A percentile compares a stretch with the other conserved stretches of the same genome.
Conservation (phyloP, 345 rosid species). For the Eucalyptus paniculata region DNA sequence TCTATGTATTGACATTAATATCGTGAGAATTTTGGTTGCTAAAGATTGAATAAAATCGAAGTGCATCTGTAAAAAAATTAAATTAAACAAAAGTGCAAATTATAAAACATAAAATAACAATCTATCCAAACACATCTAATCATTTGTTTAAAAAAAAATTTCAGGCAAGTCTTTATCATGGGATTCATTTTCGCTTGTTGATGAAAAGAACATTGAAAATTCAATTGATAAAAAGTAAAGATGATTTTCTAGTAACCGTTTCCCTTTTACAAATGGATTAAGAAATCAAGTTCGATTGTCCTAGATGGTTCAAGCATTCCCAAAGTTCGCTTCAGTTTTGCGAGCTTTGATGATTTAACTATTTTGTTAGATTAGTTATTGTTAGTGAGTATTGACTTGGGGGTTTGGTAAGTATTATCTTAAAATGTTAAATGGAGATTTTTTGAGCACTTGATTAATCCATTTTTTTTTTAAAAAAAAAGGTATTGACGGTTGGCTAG, state of each 20-base stretch:
- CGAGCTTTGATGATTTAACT: not conserved
- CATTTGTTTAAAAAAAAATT: too few species aligned
- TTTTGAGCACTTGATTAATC: not conserved
- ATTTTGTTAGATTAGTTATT: accelerated
- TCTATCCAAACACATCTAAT: accelerated
- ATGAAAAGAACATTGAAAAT: not conserved
- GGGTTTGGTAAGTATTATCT: not conserved
- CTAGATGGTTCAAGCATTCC: not conserved
- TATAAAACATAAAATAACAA: not conserved
- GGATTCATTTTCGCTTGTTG: not conserved
- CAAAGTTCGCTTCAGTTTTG: accelerated
- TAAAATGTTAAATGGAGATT: too few species aligned
- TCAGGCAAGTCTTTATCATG: too few species aligned
- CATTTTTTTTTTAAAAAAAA: too few species aligned
- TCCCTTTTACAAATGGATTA: not conserved
- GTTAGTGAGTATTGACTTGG: not conserved
- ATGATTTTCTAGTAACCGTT: accelerated
- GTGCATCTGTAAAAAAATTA: not conserved
- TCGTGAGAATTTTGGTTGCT: not conserved
- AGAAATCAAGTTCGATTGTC: not conserved
- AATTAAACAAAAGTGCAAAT: not conserved
- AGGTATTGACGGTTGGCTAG: accelerated
- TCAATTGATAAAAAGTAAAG: not conserved
- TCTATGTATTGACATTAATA: not conserved
- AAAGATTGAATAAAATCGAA: not conserved